Conservation (phyloP, 176 grass and related monocot genomes). For the Stipa capillata region DNA sequence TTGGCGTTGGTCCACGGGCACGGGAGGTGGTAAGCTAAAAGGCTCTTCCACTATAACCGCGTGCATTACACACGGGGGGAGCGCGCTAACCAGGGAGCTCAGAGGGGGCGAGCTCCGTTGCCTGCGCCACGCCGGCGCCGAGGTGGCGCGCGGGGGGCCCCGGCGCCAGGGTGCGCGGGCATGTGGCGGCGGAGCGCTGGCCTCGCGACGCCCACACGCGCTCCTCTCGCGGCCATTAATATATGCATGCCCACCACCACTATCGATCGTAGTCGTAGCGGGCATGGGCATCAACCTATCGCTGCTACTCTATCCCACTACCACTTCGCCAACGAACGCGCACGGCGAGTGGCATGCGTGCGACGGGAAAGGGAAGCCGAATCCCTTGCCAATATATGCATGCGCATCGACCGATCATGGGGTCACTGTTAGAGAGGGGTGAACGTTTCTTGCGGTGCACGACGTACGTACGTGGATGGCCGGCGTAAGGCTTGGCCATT, state of each 20-base stretch:
- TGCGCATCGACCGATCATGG: too few relatives aligned
- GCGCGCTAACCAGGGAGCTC: not conserved
- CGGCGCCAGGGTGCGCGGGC: not conserved
- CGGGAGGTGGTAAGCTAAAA: not conserved
- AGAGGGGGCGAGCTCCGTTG: too few relatives aligned
- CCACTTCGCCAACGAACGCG: not conserved
- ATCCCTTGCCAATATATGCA: not conserved
- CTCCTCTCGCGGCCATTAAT: not conserved
- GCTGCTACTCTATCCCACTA: not conserved
- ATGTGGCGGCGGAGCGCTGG: not conserved
- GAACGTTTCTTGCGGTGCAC: not conserved
- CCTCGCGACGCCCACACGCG: constrained; percentile 1
- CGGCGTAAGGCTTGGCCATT: not conserved
- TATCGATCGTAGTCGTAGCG: too few relatives aligned
- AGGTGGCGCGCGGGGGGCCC: constrained; percentile 10
- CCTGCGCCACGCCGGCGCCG: not conserved
- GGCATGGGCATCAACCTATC: too few relatives aligned
- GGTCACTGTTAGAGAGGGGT: not conserved
- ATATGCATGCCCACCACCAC: not conserved
- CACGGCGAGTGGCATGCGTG: not conserved
- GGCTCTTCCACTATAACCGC: not conserved
- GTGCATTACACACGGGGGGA: not conserved
- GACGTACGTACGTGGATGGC: not conserved
- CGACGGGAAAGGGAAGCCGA: not conserved
- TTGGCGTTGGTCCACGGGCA: not conserved